Percentiles rank a stretch among this genome's conserved stretches.
These are phyloP conservation scores for Aspergillus diversus DNA, from an alignment of 495 filamentous ascomycete genomes.

Conservation along the genomic window DNA sequence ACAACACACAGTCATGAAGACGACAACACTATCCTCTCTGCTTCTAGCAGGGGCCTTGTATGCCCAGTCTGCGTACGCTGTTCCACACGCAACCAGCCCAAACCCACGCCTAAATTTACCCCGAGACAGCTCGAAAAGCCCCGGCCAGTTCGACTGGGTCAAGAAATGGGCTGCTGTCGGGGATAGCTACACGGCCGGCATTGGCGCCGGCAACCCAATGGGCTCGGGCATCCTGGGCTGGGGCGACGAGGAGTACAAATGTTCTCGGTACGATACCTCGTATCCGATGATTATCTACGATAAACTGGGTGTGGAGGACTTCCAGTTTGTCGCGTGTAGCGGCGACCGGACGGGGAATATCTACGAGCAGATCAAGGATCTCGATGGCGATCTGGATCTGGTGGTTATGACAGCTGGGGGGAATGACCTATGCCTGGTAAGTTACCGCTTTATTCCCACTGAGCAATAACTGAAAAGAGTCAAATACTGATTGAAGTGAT, in stretches of 20 bases:
- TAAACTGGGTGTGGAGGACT: background rate
- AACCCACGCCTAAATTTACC: background rate
- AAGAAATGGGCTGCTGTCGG: constrained; percentile 34
- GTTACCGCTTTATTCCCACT: background rate
- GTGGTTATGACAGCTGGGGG: constrained; percentile 38
- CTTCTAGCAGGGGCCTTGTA: background rate
- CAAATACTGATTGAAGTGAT: background rate
- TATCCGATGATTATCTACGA: constrained; percentile 27
- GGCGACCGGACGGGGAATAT: constrained; percentile 27
- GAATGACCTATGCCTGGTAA: constrained; percentile 37
- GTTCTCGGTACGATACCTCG: constrained; percentile 32
- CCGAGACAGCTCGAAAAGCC: background rate
- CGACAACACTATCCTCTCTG: background rate
- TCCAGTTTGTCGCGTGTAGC: constrained; percentile 28
- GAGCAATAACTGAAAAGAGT: background rate
- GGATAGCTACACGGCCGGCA: constrained; percentile 39
- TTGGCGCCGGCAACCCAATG: constrained; percentile 30
- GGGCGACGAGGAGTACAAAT: constrained; percentile 5
- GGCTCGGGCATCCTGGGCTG: background rate
- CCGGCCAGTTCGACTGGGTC: constrained; percentile 30
- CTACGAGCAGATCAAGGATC: constrained; percentile 23
- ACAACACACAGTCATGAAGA: background rate
- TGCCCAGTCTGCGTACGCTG: background rate
- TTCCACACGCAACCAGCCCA: background rate
- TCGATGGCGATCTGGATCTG: constrained; percentile 26